Evolutionary conservation across 768 basidiomycete genomes (phyloP).

Genomic region (Rhodotorula sphaerocarpa): DNA sequence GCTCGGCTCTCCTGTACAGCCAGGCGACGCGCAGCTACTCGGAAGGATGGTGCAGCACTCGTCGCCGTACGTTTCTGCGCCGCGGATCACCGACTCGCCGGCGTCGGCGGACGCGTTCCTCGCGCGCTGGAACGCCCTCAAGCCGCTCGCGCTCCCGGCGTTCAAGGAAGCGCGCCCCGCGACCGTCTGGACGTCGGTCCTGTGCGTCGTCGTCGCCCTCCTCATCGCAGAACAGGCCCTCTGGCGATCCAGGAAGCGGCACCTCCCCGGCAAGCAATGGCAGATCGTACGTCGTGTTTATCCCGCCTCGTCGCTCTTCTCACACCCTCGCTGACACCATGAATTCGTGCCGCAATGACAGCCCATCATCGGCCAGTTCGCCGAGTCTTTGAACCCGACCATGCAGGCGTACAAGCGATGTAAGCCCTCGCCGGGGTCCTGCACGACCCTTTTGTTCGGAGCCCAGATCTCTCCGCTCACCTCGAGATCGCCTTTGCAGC

Average conservation of each 20-base stretch:
- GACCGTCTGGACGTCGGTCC: slow-evolving; percentile 18
- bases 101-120: slow-evolving; percentile 3
- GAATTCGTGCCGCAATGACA: slow-evolving; percentile 40
- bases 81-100: background rate
- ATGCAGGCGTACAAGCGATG: slow-evolving; percentile 75
- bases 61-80: slow-evolving; percentile 6
- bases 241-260: slow-evolving; percentile 79
- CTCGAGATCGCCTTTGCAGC: slow-evolving; percentile 47
- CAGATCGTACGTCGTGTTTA: slow-evolving; percentile 27
- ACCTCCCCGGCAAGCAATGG: slow-evolving; percentile 59
- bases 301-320: background rate
- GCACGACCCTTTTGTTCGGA: background rate
- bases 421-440: background rate
- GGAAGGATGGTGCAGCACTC: background rate
- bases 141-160: background rate
- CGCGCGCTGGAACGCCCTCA: background rate
- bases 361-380: slow-evolving; percentile 94
- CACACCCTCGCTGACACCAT: too few relatives aligned
- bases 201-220: slow-evolving; percentile 60
- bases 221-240: slow-evolving; percentile 78
- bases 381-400: slow-evolving; percentile 76
- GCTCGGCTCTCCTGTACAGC: background rate
- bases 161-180: slow-evolving; percentile 3
- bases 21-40: background rate
- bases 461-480: slow-evolving; percentile 6